phyloP scores from a whole-genome alignment of 768 basidiomycete genomes.

The Tricholoma hemisulphureum region DNA sequence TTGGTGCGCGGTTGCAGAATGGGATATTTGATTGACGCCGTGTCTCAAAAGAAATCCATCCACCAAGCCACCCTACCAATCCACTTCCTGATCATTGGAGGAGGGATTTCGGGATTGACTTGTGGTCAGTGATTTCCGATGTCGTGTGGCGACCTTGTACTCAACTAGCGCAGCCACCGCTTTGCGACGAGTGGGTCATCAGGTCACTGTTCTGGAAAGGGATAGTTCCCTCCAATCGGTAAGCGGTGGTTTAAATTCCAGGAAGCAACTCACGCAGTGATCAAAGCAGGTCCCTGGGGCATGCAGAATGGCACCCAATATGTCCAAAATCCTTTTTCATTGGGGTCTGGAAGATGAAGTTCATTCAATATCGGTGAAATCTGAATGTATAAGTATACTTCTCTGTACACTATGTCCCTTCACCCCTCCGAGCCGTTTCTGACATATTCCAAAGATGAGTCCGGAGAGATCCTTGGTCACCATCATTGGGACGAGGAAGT shows the following conservation, averaged over 20 bases:
- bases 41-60: background rate
- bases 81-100: slow-evolving; percentile 31
- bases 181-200: slow-evolving; percentile 52
- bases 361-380: slow-evolving; percentile 12
- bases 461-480: slow-evolving; percentile 46
- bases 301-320: slow-evolving; percentile 46
- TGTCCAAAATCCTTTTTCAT: slow-evolving; percentile 52
- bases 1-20: background rate
- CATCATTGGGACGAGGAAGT: slow-evolving; percentile 53
- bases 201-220: slow-evolving; percentile 51
- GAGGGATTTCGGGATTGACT: slow-evolving; percentile 51
- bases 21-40: background rate
- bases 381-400: slow-evolving; percentile 17
- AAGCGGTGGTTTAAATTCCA: background rate
- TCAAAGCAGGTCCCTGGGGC: slow-evolving; percentile 21
- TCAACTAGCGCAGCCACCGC: slow-evolving; percentile 38
- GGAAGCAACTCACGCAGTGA: background rate
- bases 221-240: slow-evolving; percentile 12
- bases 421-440: background rate
- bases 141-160: background rate
- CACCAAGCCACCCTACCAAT: slow-evolving; percentile 8
- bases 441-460: slow-evolving; percentile 36
- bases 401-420: slow-evolving; percentile 3
- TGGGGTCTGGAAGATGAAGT: slow-evolving; percentile 45
- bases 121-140: slow-evolving; percentile 20